Evolutionary conservation across 441 rosid genomes (phyloP).

Genomic region (Sinapis alba): DNA sequence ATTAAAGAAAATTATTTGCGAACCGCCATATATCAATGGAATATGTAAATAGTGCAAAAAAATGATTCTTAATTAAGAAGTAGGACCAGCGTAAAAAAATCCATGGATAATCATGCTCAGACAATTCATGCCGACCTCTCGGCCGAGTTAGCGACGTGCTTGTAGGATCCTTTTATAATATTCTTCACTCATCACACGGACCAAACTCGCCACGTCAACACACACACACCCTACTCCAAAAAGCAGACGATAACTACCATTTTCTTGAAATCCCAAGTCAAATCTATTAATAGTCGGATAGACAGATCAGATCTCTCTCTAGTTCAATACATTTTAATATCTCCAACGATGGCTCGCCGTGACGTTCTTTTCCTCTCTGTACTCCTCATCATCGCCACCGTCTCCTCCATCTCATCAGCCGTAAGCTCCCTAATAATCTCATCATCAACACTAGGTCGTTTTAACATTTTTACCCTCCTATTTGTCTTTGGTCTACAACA

Average conservation of each 20-base stretch:
- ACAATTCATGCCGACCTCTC: constrained; percentile 15
- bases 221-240: constrained; percentile 1
- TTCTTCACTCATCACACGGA: neutral
- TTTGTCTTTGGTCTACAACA: neutral
- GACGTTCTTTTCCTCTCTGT: constrained; percentile 33
- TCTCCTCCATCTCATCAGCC: constrained; percentile 33
- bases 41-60: too few species aligned
- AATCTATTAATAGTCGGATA: constrained; percentile 26
- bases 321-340: constrained; percentile 5
- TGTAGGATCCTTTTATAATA: neutral
- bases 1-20: too few species aligned
- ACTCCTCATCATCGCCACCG: constrained; percentile 43
- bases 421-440: constrained; percentile 41
- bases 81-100: too few species aligned
- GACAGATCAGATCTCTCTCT: constrained; percentile 22
- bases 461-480: neutral
- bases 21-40: too few species aligned
- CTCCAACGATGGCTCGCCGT: constrained; percentile 13
- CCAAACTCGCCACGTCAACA: constrained; percentile 18
- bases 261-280: neutral
- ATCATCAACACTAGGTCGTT: neutral
- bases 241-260: constrained; percentile 9
- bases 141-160: constrained; percentile 27
- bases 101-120: too few species aligned
- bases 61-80: too few species aligned